phyloP scores from a whole-genome alignment of 1,284 basidiomycete genomes.

The Albatrellus sp. region DNA sequence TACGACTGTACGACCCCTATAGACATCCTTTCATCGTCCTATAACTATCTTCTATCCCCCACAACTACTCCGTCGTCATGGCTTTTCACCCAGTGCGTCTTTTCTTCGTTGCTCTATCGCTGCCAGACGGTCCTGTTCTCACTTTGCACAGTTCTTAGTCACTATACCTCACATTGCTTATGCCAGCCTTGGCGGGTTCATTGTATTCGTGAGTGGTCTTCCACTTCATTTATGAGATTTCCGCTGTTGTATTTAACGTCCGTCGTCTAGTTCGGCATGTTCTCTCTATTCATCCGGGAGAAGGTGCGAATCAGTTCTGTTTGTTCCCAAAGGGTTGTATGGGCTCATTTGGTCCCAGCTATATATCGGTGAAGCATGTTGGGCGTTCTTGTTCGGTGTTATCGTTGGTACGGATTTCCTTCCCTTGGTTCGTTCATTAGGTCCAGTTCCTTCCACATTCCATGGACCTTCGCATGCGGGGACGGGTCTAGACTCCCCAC shows the following conservation, averaged over 20 bases:
- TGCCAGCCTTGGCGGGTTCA: slow-evolving; percentile 75
- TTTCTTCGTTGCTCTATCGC: background rate
- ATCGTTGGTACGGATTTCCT: slow-evolving; percentile 52
- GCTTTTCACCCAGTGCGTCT: slow-evolving; percentile 4
- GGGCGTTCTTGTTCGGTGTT: slow-evolving; percentile 91
- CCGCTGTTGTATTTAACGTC: slow-evolving; percentile 1
- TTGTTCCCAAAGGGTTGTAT: background rate
- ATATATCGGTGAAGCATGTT: slow-evolving; percentile 94
- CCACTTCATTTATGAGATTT: slow-evolving; percentile 3
- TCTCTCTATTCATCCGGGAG: slow-evolving; percentile 88
- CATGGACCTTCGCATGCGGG: no score
- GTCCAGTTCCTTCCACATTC: background rate
- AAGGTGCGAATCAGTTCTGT: slow-evolving; percentile 32
- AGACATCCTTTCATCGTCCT: no score
- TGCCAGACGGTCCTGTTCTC: background rate
- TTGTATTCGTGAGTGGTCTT: slow-evolving; percentile 47
- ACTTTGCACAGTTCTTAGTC: slow-evolving; percentile 44
- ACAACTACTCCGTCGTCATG: background rate
- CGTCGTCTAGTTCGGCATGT: slow-evolving; percentile 74
- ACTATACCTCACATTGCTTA: slow-evolving; percentile 68
- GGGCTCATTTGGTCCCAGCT: slow-evolving; percentile 31
- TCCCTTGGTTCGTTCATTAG: no score
- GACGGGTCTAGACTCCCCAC: no score
- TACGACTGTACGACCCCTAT: no score
- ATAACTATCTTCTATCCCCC: no score